These are phyloP conservation scores for Didymellaceae sp. DNA, from an alignment of 2,329 filamentous ascomycete genomes.

Conservation along the genomic window DNA sequence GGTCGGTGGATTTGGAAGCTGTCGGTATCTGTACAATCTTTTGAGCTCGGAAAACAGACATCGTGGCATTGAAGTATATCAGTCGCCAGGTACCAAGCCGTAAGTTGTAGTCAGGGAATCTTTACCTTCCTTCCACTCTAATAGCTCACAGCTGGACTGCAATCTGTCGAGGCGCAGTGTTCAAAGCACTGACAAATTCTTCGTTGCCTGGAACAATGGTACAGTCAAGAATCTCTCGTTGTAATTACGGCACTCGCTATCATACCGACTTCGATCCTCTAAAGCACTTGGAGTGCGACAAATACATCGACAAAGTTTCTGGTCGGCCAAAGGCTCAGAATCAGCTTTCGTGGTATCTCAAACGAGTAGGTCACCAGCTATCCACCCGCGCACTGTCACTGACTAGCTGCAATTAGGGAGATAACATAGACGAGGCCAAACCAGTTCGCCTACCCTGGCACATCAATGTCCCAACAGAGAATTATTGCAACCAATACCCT, in stretches of 20 bases:
- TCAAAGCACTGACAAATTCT: not conserved
- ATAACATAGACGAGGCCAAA: not conserved
- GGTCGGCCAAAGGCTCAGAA: not conserved
- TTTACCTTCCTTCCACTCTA: not conserved
- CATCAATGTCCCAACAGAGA: not conserved
- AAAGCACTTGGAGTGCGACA: not conserved
- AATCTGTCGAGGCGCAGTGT: not conserved
- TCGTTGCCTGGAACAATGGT: not conserved
- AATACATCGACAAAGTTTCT: not conserved
- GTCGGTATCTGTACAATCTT: slow-evolving; percentile 17
- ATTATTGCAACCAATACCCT: not conserved
- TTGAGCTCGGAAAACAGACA: slow-evolving; percentile 6
- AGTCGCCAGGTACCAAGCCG: not conserved
- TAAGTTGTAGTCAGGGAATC: not conserved
- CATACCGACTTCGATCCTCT: not conserved
- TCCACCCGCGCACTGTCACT: not conserved
- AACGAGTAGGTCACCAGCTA: not conserved
- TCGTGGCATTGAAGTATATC: slow-evolving; percentile 17
- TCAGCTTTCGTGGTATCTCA: not conserved
- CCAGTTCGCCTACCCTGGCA: slow-evolving; percentile 4
- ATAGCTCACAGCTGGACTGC: not conserved
- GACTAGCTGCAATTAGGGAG: not conserved
- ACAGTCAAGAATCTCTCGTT: not conserved
- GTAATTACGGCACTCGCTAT: not conserved
- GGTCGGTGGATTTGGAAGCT: slow-evolving; percentile 21